Base-by-base conservation (phyloP, 192 early-diverging fungal genomes). In the Helicostylum pulchrum region DNA sequence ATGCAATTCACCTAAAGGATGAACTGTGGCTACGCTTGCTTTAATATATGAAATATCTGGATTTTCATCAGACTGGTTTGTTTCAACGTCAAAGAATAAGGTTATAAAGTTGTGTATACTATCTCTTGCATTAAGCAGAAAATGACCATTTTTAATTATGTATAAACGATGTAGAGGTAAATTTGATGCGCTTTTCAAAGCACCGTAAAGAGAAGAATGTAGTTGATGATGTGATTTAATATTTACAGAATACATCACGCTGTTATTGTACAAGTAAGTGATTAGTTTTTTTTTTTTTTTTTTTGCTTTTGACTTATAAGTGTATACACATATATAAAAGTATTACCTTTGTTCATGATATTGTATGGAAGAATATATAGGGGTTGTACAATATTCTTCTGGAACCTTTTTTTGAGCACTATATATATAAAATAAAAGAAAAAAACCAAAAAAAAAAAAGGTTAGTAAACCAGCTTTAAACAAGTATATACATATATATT, bases 131-230 rank as follows among this genome's bases (percentile, higher is more conserved):
- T 70, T 53, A 2, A 17, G 34, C 2, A 74, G 26, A 31, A 68
- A 54, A 8, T 62, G 51, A 7, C 58, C 62, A 48, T 74, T 74
- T 31, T 65, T 58, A 12, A 23, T 55, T 23, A 74, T 64, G 50
- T 61, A 74, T 4, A 74, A 50, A 4, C 72, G 66, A 2, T 66
- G 66, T 6, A 61, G 20, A n/a, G 57, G 62, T 8, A 34, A n/a
- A 34, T 4, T 34, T 14, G 31, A 30, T 4, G 17, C 7, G 1
- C 20, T 32, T 8, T 48, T 48, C 14, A 48, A 7, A 19, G 14
- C 9, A 7, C 36, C 31, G 17, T 36, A 1, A 9, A 56, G 34
- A 17, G 54, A 34, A 11, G 31, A 17, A 39, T 56, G 14, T 9
- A 56, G 19, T 7, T 30, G n/a, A 34, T 56, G 54, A 11, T 11